These are phyloP conservation scores for Dysphania ambrosioides DNA, from an alignment of 148 eudicot genomes.

Conservation along the genomic window DNA sequence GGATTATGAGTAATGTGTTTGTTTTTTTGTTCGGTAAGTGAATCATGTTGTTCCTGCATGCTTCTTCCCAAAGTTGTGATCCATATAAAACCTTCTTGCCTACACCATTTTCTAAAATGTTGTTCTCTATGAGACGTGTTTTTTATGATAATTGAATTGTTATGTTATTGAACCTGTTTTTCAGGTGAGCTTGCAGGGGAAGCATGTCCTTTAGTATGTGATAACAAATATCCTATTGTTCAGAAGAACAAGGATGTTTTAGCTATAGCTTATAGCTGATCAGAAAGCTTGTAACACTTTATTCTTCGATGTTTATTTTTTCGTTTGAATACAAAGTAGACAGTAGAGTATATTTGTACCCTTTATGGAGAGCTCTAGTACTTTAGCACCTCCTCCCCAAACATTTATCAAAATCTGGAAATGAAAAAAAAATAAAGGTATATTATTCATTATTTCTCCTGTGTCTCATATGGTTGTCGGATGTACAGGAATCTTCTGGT, in stretches of 20 bases:
- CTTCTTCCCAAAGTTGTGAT: too few relatives aligned
- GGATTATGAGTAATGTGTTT: not conserved
- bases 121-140: not conserved
- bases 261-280: constrained; percentile 15
- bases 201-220: not conserved
- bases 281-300: constrained; percentile 12
- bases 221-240: constrained; percentile 12
- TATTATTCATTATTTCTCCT: not conserved
- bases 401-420: not conserved
- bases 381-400: not conserved
- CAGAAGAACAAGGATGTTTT: constrained; percentile 12
- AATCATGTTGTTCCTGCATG: too few relatives aligned
- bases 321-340: not conserved
- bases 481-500: too few relatives aligned
- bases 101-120: not conserved
- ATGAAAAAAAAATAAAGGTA: not conserved
- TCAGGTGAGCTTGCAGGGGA: too few relatives aligned
- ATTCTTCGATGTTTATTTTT: constrained; percentile 5
- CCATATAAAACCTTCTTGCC: not conserved
- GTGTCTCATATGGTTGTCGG: not conserved
- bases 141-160: not conserved
- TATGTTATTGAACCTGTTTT: not conserved
- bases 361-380: too few relatives aligned
- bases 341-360: not conserved
- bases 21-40: too few relatives aligned